phyloP scores from a whole-genome alignment of 257 asterid species.

The Plantago elongata region DNA sequence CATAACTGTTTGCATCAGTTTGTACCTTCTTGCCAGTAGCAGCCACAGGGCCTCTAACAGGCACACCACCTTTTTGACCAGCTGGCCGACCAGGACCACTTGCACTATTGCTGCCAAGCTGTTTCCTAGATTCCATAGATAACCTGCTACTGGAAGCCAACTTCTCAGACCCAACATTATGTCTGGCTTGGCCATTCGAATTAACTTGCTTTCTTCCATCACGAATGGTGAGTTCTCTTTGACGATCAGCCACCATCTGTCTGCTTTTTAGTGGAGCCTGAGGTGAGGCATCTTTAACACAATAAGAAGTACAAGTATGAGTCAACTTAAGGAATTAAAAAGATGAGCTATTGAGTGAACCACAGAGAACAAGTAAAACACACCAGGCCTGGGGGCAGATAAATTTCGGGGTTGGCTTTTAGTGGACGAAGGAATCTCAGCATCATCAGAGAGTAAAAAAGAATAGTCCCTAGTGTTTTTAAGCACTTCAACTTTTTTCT shows the following conservation, averaged over 20 bases:
- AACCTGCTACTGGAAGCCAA: constrained; percentile 26
- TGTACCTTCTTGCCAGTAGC: constrained; percentile 35
- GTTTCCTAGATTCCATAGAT: constrained; percentile 40
- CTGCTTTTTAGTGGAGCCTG: constrained; percentile 39
- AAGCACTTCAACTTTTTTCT: constrained; percentile 58
- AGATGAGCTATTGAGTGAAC: constrained; percentile 20
- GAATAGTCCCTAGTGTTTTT: constrained; percentile 89
- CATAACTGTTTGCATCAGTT: constrained; percentile 30
- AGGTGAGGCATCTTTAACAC: constrained; percentile 61
- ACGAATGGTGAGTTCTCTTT: constrained; percentile 39
- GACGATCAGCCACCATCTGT: constrained; percentile 30
- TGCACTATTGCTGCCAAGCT: constrained; percentile 44
- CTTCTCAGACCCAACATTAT: constrained; percentile 39
- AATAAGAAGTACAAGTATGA: constrained; percentile 59
- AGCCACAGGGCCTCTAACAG: constrained; percentile 38
- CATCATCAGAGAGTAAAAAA: constrained; percentile 74
- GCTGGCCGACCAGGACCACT: constrained; percentile 80
- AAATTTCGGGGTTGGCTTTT: constrained; percentile 47
- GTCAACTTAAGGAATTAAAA: constrained; percentile 44
- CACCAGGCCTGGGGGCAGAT: constrained; percentile 65
- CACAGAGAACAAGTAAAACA: constrained; percentile 30
- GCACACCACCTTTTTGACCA: constrained; percentile 32
- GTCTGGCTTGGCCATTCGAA: constrained; percentile 33
- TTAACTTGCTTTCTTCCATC: constrained; percentile 35
- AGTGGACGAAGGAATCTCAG: constrained; percentile 53